phyloP scores from a whole-genome alignment of 768 basidiomycete genomes.

The Auricularia heimuer region DNA sequence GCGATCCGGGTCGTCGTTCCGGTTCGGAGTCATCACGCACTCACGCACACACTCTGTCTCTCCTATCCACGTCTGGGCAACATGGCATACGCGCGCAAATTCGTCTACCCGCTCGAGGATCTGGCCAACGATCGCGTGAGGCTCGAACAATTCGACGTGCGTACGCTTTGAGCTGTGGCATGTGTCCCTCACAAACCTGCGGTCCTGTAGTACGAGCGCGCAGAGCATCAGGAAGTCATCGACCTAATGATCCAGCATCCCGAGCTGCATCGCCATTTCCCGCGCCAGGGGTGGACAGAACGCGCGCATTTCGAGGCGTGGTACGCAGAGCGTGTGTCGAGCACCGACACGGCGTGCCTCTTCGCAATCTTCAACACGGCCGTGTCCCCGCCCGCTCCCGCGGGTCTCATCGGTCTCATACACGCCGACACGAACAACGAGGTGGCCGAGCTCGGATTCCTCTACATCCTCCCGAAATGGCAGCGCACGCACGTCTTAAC shows the following conservation, averaged over 20 bases:
- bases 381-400: slow-evolving; percentile 2
- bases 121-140: slow-evolving; percentile 39
- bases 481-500: slow-evolving; percentile 57
- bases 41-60: too few species aligned
- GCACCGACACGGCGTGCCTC: slow-evolving; percentile 20
- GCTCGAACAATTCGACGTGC: slow-evolving; percentile 37
- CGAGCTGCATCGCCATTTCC: slow-evolving; percentile 37
- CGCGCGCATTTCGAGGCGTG: not conserved
- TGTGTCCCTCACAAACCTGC: too few species aligned
- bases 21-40: not conserved
- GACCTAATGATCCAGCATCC: slow-evolving; percentile 24
- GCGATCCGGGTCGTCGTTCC: not conserved
- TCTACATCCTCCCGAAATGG: slow-evolving; percentile 46
- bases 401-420: slow-evolving; percentile 40
- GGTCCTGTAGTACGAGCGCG: slow-evolving; percentile 21
- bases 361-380: slow-evolving; percentile 49
- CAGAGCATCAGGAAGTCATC: slow-evolving; percentile 34
- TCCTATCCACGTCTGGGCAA: too few species aligned
- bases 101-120: not conserved
- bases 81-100: not conserved
- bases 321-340: not conserved
- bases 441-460: slow-evolving; percentile 44
- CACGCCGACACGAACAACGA: slow-evolving; percentile 34
- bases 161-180: not conserved
- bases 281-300: slow-evolving; percentile 30